These are phyloP conservation scores for Fusarium veterinarium DNA, from an alignment of 2,329 filamentous ascomycete genomes.

Conservation along the genomic window DNA sequence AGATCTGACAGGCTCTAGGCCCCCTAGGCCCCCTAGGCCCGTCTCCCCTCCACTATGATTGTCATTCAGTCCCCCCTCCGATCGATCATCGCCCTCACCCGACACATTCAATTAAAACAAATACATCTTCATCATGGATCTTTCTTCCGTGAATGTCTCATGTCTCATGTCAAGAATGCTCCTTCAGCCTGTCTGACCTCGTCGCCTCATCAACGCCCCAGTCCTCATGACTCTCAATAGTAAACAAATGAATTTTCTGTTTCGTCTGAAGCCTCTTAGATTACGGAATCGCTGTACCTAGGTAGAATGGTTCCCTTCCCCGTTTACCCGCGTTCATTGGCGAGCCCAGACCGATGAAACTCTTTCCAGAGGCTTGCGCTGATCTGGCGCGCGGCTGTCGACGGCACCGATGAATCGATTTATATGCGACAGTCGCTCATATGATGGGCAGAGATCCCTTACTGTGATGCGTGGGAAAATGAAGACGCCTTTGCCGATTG, in stretches of 20 bases:
- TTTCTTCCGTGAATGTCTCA: constrained; percentile 20
- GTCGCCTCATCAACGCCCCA: constrained; percentile 27
- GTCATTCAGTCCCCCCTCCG: neutral
- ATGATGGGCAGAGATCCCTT: neutral
- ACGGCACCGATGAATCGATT: constrained; percentile 4
- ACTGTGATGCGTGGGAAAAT: neutral
- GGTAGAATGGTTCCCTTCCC: neutral
- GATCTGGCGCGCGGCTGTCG: constrained; percentile 3
- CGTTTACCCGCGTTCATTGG: neutral
- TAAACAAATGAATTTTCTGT: constrained; percentile 6
- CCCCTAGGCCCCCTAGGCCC: neutral
- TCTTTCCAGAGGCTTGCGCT: neutral
- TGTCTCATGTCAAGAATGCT: constrained; percentile 36
- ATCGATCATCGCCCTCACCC: constrained; percentile 12
- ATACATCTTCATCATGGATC: constrained; percentile 1
- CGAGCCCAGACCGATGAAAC: constrained; percentile 6
- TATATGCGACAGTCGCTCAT: neutral
- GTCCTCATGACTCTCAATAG: neutral
- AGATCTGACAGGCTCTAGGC: constrained; percentile 19
- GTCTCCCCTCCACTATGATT: neutral
- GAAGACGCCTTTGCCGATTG: neutral
- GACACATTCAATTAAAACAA: constrained; percentile 17
- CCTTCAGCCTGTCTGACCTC: constrained; percentile 1
- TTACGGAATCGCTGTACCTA: neutral
- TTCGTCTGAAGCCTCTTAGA: constrained; percentile 3